Conservation (phyloP, 148 eudicot species). For the Pharnaceum exiguum region DNA sequence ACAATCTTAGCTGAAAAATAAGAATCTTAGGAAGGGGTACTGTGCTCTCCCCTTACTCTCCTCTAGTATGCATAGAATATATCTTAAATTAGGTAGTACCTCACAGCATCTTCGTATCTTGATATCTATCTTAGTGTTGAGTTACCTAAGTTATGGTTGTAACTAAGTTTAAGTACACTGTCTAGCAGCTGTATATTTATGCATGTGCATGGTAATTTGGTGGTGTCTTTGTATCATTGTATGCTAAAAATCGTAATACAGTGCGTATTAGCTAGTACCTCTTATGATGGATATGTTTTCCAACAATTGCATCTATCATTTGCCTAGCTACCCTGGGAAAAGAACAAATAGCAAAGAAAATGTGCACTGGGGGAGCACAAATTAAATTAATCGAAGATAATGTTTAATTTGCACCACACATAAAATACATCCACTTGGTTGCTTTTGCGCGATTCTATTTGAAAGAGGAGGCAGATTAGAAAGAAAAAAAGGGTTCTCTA, state of each 20-base stretch:
- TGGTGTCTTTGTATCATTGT: not conserved
- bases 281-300: too few relatives aligned
- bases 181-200: too few relatives aligned
- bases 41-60: not conserved
- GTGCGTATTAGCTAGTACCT: too few relatives aligned
- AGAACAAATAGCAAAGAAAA: too few relatives aligned
- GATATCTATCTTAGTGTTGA: too few relatives aligned
- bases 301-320: too few relatives aligned
- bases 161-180: not conserved
- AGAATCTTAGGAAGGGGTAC: not conserved
- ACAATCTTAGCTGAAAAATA: not conserved
- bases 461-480: not conserved
- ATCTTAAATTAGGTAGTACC: too few relatives aligned
- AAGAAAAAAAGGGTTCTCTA: not conserved
- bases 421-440: not conserved
- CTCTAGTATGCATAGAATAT: not conserved
- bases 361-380: not conserved
- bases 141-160: not conserved
- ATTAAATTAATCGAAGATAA: too few relatives aligned
- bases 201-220: not conserved
- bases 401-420: not conserved
- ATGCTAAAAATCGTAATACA: too few relatives aligned
- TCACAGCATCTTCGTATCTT: not conserved
- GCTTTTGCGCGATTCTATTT: not conserved
- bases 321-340: too few relatives aligned